Percentiles rank a stretch among this genome's conserved stretches.
These are phyloP conservation scores for Ganoderma resinaceum DNA, from an alignment of 1,284 basidiomycete species.

Conservation along the genomic window DNA sequence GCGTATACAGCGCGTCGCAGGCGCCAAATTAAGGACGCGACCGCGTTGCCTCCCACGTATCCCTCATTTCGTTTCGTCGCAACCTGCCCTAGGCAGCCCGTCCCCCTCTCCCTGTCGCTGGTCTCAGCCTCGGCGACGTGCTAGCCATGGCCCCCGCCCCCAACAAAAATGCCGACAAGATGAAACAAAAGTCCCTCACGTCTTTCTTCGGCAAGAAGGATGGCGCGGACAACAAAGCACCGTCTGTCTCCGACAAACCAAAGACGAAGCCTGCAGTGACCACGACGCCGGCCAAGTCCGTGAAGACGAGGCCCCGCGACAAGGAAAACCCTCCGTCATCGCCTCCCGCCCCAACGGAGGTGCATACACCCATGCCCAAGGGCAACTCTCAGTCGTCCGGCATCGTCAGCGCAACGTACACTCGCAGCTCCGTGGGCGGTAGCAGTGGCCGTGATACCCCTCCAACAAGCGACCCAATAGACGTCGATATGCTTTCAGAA, in stretches of 20 bases:
- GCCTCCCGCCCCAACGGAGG: slow-evolving; percentile 21
- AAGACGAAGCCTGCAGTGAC: slow-evolving; percentile 29
- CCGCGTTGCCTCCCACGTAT: not conserved
- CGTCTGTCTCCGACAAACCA: slow-evolving; percentile 31
- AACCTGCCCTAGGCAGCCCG: not conserved
- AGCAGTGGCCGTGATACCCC: slow-evolving; percentile 63
- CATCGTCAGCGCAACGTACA: slow-evolving; percentile 45
- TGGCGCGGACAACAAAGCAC: slow-evolving; percentile 35
- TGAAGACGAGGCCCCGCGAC: slow-evolving; percentile 25
- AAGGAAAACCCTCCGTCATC: slow-evolving; percentile 34
- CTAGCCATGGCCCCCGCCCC: slow-evolving; percentile 17
- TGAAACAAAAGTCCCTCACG: slow-evolving; percentile 79
- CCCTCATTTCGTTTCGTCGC: not conserved
- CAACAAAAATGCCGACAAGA: slow-evolving; percentile 41
- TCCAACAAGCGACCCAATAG: slow-evolving; percentile 77
- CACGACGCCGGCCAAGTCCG: slow-evolving; percentile 29
- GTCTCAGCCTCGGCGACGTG: not conserved
- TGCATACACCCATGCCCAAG: slow-evolving; percentile 39
- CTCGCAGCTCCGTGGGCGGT: slow-evolving; percentile 56
- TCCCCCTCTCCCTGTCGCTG: not conserved
- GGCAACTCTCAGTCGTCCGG: slow-evolving; percentile 36
- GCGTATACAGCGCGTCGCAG: not conserved
- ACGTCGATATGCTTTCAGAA: slow-evolving; percentile 72
- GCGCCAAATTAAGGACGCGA: not conserved
- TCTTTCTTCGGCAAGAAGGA: slow-evolving; percentile 66